Conservation (phyloP, 202 grass and related monocot species). For the Panicum virgatum region DNA sequence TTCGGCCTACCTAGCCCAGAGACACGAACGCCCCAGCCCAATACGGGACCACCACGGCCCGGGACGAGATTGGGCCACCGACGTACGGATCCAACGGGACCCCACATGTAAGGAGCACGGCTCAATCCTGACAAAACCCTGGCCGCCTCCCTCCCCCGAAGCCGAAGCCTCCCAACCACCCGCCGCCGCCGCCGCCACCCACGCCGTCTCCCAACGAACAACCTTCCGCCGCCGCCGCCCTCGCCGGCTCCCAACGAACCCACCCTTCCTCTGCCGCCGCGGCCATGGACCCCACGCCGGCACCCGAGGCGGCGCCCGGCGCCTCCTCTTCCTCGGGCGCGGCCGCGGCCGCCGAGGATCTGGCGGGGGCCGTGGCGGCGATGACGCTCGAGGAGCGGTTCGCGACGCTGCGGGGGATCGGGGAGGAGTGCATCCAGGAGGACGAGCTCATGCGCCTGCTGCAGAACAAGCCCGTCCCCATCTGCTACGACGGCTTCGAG, state of each 20-base stretch:
- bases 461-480: slow-evolving; percentile 65
- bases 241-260: not conserved
- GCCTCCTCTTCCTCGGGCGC: not conserved
- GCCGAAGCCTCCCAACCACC: too few relatives aligned
- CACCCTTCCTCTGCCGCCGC: not conserved
- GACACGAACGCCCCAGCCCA: too few relatives aligned
- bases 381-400: slow-evolving; percentile 58
- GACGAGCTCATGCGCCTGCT: slow-evolving; percentile 65
- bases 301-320: not conserved
- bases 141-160: too few relatives aligned
- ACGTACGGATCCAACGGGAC: not conserved
- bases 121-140: not conserved
- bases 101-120: not conserved
- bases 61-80: not conserved
- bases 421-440: slow-evolving; percentile 80
- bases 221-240: not conserved
- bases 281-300: slow-evolving; percentile 8
- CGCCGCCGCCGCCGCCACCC: not conserved
- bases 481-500: slow-evolving; percentile 83
- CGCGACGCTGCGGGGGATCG: slow-evolving; percentile 56
- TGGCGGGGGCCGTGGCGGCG: not conserved
- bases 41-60: not conserved
- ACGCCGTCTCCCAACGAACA: too few relatives aligned
- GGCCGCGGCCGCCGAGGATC: not conserved
- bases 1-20: too few relatives aligned